phyloP scores from a whole-genome alignment of 768 basidiomycete species.

The Termitomyces bulborhizus region DNA sequence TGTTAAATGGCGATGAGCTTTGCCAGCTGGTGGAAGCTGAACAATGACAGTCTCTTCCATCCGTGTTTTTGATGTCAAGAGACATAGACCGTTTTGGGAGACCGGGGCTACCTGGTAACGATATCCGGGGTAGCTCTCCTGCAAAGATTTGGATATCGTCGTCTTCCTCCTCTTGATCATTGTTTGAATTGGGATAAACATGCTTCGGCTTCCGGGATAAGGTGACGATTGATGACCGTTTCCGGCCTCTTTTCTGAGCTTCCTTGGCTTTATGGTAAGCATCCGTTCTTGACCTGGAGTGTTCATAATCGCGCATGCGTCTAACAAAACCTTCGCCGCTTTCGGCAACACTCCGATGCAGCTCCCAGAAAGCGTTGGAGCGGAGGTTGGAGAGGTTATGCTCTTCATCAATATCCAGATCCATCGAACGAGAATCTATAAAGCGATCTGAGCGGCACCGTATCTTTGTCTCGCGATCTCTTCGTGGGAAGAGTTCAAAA shows the following conservation, averaged over 20 bases:
- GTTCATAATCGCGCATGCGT: slow-evolving; percentile 71
- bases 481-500: slow-evolving; percentile 36
- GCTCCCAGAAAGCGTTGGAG: slow-evolving; percentile 60
- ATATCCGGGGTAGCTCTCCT: slow-evolving; percentile 26
- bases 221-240: slow-evolving; percentile 25
- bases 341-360: slow-evolving; percentile 55
- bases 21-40: slow-evolving; percentile 14
- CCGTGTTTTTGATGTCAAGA: slow-evolving; percentile 36
- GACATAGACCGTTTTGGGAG: slow-evolving; percentile 40
- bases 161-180: slow-evolving; percentile 37
- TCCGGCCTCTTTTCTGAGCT: slow-evolving; percentile 35
- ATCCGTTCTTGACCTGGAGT: slow-evolving; percentile 36
- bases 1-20: slow-evolving; percentile 24
- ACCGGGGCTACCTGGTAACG: slow-evolving; percentile 9
- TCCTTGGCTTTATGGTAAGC: slow-evolving; percentile 32
- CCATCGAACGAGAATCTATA: slow-evolving; percentile 8
- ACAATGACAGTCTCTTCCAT: slow-evolving; percentile 8
- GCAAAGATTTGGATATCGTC: slow-evolving; percentile 56
- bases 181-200: slow-evolving; percentile 13
- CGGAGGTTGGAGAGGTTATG: slow-evolving; percentile 37
- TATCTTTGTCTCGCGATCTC: slow-evolving; percentile 9
- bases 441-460: slow-evolving; percentile 15
- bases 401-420: slow-evolving; percentile 10
- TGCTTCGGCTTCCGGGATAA: slow-evolving; percentile 14
- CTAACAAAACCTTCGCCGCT: slow-evolving; percentile 62